Evolutionary conservation across 169 alveolate species (phyloP).

Genomic region (Plasmodium ovale): DNA sequence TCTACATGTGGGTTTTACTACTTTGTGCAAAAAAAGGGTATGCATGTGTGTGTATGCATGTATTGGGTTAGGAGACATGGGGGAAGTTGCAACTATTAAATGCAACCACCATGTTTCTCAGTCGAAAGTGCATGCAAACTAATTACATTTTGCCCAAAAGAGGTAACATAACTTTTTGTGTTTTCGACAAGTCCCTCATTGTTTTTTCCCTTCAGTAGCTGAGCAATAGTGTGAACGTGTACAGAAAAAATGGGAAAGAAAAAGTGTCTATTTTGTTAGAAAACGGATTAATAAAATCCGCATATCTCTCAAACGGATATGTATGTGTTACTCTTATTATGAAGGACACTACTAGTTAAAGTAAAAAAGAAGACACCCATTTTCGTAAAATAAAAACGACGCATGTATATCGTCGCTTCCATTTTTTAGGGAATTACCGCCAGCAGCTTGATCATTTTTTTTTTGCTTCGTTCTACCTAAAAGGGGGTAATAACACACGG

Average conservation of each 20-base stretch:
- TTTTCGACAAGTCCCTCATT: constrained; percentile 55
- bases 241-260: neutral
- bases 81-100: neutral
- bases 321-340: too few relatives aligned
- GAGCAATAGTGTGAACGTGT: neutral
- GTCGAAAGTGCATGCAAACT: neutral
- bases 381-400: neutral
- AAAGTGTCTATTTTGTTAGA: neutral
- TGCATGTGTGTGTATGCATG: too few relatives aligned
- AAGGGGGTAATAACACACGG: neutral
- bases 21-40: neutral
- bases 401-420: neutral
- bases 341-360: neutral
- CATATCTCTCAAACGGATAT: too few relatives aligned
- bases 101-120: neutral
- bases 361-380: neutral
- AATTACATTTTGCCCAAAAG: constrained; percentile 64
- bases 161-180: constrained; percentile 36
- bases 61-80: neutral
- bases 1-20: neutral
- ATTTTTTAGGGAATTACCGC: constrained; percentile 24
- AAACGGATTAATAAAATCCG: neutral
- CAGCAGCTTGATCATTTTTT: constrained; percentile 63
- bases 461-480: constrained; percentile 69
- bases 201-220: constrained; percentile 68